These are phyloP conservation scores for Coemansia reversa DNA, from an alignment of 192 early-diverging fungal genomes.

Conservation along the genomic window DNA sequence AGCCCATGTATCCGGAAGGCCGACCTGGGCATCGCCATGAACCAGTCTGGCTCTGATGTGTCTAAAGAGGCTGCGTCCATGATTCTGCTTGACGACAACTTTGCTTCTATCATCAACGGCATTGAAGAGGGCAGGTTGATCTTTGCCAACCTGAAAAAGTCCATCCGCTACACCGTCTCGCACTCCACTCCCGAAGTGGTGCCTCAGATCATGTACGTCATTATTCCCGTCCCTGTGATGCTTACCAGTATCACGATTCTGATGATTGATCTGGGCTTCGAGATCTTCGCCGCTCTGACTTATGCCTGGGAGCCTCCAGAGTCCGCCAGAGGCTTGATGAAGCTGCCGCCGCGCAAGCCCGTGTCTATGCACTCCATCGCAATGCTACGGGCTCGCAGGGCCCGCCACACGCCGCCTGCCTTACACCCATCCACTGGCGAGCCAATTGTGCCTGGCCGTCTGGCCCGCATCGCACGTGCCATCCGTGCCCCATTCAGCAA, in stretches of 20 bases:
- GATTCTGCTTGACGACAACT: slow-evolving; percentile 98
- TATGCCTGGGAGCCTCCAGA: slow-evolving; percentile 94
- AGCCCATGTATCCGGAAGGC: slow-evolving; percentile 96
- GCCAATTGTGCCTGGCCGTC: slow-evolving; percentile 33
- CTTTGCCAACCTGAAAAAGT: slow-evolving; percentile 95
- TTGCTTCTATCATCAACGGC: slow-evolving; percentile 89
- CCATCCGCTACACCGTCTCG: slow-evolving; percentile 86
- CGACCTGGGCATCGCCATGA: slow-evolving; percentile 98
- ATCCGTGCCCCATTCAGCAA: slow-evolving; percentile 55
- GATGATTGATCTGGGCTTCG: slow-evolving; percentile 92
- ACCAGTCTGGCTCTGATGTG: slow-evolving; percentile 90
- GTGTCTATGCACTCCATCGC: slow-evolving; percentile 76
- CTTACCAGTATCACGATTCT: slow-evolving; percentile 83
- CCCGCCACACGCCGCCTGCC: slow-evolving; percentile 52
- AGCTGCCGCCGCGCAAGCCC: slow-evolving; percentile 83
- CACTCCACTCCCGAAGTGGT: slow-evolving; percentile 92
- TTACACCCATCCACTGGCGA: slow-evolving; percentile 57
- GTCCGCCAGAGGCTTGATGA: slow-evolving; percentile 75
- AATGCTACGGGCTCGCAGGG: slow-evolving; percentile 59
- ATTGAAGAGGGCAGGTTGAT: slow-evolving; percentile 95
- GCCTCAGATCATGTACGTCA: slow-evolving; percentile 80
- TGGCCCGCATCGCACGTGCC: slow-evolving; percentile 16
- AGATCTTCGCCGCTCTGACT: slow-evolving; percentile 79
- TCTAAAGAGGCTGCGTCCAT: slow-evolving; percentile 96
- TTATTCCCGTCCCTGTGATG: slow-evolving; percentile 82